Conservation (phyloP, 2,329 filamentous ascomycete species). For the Claviceps sp. region DNA sequence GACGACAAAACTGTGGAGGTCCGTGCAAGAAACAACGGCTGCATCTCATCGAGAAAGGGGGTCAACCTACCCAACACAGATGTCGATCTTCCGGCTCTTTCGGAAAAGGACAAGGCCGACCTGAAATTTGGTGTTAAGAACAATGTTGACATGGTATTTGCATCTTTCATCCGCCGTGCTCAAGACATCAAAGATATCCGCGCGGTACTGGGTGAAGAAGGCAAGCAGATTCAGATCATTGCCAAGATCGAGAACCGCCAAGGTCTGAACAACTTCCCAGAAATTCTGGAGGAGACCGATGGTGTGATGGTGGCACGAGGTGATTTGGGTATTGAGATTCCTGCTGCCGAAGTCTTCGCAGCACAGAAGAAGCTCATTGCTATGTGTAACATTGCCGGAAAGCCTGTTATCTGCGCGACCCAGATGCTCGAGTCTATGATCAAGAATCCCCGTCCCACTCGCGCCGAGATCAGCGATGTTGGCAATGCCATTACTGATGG, state of each 20-base stretch:
- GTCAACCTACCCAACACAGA: conserved; percentile 98
- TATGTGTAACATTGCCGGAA: conserved; percentile 98
- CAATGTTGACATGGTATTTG: conserved; percentile 97
- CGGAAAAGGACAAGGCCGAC: conserved; percentile 95
- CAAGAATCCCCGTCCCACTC: conserved; percentile 96
- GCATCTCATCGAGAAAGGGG: conserved; percentile 97
- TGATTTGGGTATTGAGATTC: conserved; percentile 92
- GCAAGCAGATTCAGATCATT: conserved; percentile 97
- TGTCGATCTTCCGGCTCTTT: conserved; percentile 91
- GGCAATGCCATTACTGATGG: conserved; percentile 96
- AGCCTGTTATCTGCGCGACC: conserved; percentile 96
- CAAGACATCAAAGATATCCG: conserved; percentile 91
- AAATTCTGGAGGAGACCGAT: conserved; percentile 91
- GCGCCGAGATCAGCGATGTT: conserved; percentile 96
- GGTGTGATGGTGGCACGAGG: conserved; percentile 99
- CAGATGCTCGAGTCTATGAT: conserved; percentile 99
- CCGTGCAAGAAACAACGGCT: conserved; percentile 89
- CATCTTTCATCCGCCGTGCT: conserved; percentile 90
- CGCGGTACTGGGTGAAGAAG: conserved; percentile 76
- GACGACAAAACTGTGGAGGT: conserved; percentile 83
- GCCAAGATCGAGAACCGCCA: conserved; percentile 99
- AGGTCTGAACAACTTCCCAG: conserved; percentile 98
- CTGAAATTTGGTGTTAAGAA: conserved; percentile 95
- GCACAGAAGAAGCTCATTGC: conserved; percentile 99
- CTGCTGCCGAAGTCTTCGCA: conserved; percentile 94